Base-by-base conservation (phyloP, 768 basidiomycete species). In the Kwoniella sp. region DNA sequence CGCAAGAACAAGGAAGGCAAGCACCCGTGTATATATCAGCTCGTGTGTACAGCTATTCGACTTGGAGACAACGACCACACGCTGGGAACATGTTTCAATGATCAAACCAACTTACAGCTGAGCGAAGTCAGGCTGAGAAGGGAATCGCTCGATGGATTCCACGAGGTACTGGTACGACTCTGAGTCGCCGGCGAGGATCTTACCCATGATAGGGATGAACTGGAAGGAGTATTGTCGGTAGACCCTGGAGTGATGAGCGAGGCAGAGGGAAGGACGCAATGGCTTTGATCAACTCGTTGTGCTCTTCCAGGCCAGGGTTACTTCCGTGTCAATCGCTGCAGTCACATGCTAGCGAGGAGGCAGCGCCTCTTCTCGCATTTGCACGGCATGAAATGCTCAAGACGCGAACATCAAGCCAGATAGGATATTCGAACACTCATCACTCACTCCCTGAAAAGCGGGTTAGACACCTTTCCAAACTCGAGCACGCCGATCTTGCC, bases 201-300 rank as follows among this genome's bases (percentile, higher is more conserved):
- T 95, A n/a, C 96, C 96, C 52, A 99, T 82, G 22, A 95, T 83
- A 1, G 96, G 96, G 75, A 99, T 96, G 66, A 97, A 86, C 0
- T 90, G 87, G 85, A 99, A 99, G 0, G 94, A 97, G 78, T 95
- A 98, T 68, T 92, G 89, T 70, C 94, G 91, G 81, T 99, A 99
- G 0, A 91, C 68, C 65, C 96, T 99, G 61, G 29, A 55, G 30
- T 29, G 54, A 20, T 8, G n/a, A 30, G 54, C 47, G 20, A 20
- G 47, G 20, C 7, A n/a, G 20, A 20, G 47, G 15, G 23, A 20
- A 20, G 47, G 20, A n/a, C n/a, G n/a, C n/a, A n/a, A n/a, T n/a
- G 47, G 47, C 4, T 20, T 48, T 20, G 7, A 37, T 37, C 34
- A 37, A 13, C 34, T 37, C 34, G n/a, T 37, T 5, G 34, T 37